Percentiles rank a stretch among this genome's conserved stretches.
These are phyloP conservation scores for Erigeron philadelphicus DNA, from an alignment of 140 eudicot genomes.

Conservation along the genomic window DNA sequence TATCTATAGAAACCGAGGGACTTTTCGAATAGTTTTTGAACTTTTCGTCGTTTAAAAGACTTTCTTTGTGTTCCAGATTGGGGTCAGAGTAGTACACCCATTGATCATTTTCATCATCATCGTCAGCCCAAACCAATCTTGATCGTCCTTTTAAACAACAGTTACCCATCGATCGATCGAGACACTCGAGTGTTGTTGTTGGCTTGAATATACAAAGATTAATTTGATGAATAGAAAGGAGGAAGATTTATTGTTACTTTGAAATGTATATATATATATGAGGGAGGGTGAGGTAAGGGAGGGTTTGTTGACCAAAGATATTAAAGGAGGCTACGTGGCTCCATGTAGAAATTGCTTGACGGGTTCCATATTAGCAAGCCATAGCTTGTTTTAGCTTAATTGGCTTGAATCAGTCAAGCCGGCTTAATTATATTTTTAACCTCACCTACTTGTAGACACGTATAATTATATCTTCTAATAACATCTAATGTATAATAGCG, in stretches of 20 bases:
- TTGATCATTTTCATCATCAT: constrained; percentile 28
- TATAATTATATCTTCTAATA: too few relatives aligned
- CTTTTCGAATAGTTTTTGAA: neutral
- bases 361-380: constrained; percentile 12
- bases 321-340: constrained; percentile 15
- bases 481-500: too few relatives aligned
- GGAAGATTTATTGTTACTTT: constrained; percentile 17
- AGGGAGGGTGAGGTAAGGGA: neutral
- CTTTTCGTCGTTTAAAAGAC: constrained; percentile 12
- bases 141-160: constrained; percentile 30
- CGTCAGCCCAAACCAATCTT: constrained; percentile 26
- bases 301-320: constrained; percentile 22
- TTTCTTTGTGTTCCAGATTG: constrained; percentile 23
- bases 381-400: too few relatives aligned
- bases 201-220: neutral
- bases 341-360: constrained; percentile 18
- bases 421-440: too few relatives aligned
- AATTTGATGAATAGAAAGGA: neutral
- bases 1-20: neutral
- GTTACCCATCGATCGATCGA: constrained; percentile 33
- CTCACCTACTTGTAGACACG: too few relatives aligned
- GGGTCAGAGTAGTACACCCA: constrained; percentile 37
- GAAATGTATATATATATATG: constrained; percentile 14
- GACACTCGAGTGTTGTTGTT: neutral
- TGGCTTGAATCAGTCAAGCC: constrained; percentile 7